phyloP scores from a whole-genome alignment of 768 basidiomycete species.

The Boletus bicolor region DNA sequence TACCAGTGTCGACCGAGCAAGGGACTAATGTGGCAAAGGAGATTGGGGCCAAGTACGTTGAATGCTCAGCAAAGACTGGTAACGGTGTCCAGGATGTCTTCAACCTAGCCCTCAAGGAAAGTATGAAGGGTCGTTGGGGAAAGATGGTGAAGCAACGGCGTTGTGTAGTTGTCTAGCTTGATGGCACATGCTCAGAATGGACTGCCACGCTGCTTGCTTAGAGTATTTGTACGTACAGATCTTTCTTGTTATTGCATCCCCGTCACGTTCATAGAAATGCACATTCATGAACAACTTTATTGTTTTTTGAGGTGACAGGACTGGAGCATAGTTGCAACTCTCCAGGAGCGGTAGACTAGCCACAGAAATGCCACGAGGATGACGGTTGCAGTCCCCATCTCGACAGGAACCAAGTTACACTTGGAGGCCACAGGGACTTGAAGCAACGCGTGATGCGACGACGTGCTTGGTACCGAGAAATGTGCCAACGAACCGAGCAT shows the following conservation, averaged over 20 bases:
- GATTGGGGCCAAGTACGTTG: constrained; percentile 90
- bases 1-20: constrained; percentile 78
- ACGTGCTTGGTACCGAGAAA: constrained; percentile 17
- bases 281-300: constrained; percentile 11
- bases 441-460: constrained; percentile 7
- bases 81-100: constrained; percentile 91
- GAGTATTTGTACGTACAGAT: constrained; percentile 33
- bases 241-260: constrained; percentile 24
- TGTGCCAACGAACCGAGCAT: constrained; percentile 17
- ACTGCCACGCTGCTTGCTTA: constrained; percentile 6
- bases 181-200: constrained; percentile 11
- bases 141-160: constrained; percentile 65
- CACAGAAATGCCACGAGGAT: constrained; percentile 35
- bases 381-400: constrained; percentile 34
- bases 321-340: constrained; percentile 20
- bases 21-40: constrained; percentile 84
- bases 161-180: constrained; percentile 58
- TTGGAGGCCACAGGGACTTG: constrained; percentile 36
- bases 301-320: constrained; percentile 25
- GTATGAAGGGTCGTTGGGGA: constrained; percentile 76
- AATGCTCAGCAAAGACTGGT: constrained; percentile 94
- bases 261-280: constrained; percentile 6
- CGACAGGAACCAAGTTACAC: constrained; percentile 31
- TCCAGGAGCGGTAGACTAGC: constrained; percentile 28
- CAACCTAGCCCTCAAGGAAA: constrained; percentile 82